These are phyloP conservation scores for Asterophora lycoperdoides DNA, from an alignment of 768 basidiomycete genomes.

Conservation along the genomic window DNA sequence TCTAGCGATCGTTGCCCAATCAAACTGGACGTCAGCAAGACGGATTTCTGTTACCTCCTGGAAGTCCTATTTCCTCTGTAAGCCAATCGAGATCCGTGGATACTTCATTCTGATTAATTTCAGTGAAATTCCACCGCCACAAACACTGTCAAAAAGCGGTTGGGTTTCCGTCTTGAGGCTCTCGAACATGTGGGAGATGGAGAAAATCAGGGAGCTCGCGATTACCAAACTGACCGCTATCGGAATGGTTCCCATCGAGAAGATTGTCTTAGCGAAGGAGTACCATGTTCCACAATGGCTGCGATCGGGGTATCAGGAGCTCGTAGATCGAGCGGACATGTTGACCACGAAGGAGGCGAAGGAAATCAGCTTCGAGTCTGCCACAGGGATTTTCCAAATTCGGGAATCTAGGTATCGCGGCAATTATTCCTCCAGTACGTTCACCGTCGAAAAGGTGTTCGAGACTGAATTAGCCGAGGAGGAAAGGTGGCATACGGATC, in stretches of 20 bases:
- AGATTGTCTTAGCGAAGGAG: constrained; percentile 8
- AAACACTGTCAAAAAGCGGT: constrained; percentile 4
- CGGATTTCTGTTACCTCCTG: constrained; percentile 14
- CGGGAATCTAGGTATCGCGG: constrained; percentile 1
- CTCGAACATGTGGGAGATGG: constrained; percentile 15
- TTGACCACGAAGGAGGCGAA: constrained; percentile 7
- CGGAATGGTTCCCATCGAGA: constrained; percentile 1
- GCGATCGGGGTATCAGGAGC: constrained; percentile 9
- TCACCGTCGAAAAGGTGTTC: constrained; percentile 6
- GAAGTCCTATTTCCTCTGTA: constrained; percentile 16
- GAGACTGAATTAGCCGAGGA: not conserved
- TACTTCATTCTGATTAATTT: not conserved
- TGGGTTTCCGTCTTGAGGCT: constrained; percentile 16
- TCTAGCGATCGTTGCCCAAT: constrained; percentile 8
- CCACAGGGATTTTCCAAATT: constrained; percentile 11
- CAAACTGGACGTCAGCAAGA: constrained; percentile 9
- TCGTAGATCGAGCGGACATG: constrained; percentile 2
- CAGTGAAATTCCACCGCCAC: constrained; percentile 7
- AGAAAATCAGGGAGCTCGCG: constrained; percentile 10
- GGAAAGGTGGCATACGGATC: not conserved
- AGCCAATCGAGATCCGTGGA: not conserved
- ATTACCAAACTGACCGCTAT: constrained; percentile 7
- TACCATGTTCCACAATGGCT: constrained; percentile 18
- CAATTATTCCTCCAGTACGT: too few relatives aligned
- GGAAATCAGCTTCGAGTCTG: constrained; percentile 9